These are phyloP conservation scores for Tuctoria greenei DNA, from an alignment of 176 grass and related monocot species.

Conservation along the genomic window DNA sequence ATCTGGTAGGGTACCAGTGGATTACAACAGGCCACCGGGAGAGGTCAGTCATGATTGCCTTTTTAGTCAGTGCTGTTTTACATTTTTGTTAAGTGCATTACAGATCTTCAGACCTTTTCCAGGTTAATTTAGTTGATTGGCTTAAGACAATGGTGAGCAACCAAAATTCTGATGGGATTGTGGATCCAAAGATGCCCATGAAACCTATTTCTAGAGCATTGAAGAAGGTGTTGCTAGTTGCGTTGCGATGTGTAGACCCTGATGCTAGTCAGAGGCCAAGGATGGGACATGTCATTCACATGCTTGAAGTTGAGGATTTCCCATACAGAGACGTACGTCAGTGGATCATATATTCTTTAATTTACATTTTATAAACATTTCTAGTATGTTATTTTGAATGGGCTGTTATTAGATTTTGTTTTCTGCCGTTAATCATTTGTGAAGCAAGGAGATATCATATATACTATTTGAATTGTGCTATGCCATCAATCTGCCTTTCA, in stretches of 20 bases:
- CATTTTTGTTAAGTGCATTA: neutral
- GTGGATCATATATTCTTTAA: neutral
- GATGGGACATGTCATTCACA: constrained; percentile 89
- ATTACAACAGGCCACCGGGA: constrained; percentile 87
- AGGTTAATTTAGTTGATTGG: constrained; percentile 97
- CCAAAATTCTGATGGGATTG: constrained; percentile 80
- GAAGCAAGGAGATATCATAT: neutral
- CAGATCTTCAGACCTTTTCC: constrained; percentile 11
- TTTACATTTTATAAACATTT: constrained; percentile 5
- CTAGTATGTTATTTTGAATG: neutral
- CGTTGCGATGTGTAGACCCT: constrained; percentile 84
- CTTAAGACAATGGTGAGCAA: constrained; percentile 83
- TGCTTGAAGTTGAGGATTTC: constrained; percentile 98
- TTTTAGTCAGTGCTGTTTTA: neutral
- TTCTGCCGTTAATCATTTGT: neutral
- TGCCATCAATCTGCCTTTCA: too few relatives aligned
- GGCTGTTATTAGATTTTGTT: neutral
- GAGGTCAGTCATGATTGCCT: constrained; percentile 53
- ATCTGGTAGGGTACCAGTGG: constrained; percentile 77
- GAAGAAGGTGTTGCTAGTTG: constrained; percentile 88
- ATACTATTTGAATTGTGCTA: neutral
- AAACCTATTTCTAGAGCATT: constrained; percentile 75
- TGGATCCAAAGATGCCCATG: constrained; percentile 78
- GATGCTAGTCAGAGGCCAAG: constrained; percentile 87
- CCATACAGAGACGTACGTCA: constrained; percentile 75